Evolutionary conservation across 345 rosid species (phyloP), one percentile per base, ranked within the genome.

Genomic region (Populus simonii): DNA sequence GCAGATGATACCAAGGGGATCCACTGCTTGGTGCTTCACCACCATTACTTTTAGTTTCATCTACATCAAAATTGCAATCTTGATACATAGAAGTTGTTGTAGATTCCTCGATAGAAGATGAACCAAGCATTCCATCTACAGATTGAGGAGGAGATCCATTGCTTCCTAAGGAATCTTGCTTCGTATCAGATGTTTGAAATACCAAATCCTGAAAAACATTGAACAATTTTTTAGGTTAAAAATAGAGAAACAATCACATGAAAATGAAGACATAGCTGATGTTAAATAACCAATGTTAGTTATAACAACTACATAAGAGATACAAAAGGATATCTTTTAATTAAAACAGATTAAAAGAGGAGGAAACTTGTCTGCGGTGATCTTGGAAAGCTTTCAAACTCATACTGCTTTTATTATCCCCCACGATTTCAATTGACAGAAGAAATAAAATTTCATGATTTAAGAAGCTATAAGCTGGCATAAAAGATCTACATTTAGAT

Each of bases 1-100:
- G 89, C 74, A 96, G 87, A 45, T 89, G 91, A 83, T 96, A 96
- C 99, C 98, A 91, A 35, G 97, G 97, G 38, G 95, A 94, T 77
- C 87, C 93, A 45, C 92, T 86, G 85, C 80, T 80, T 78, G 97
- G 90, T 76, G 85, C 89, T 78, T 83, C 86, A 82, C 82, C 76
- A 7, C 88, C 89, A 61, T 85, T 89, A 89, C 81, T 80, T 78
- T 89, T 88, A 70, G 72, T 81, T 78, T 76, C 92, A 78, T 81
- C 86, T 75, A 76, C 83, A 73, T 66, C 74, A 83, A 57, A 74
- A 70, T 73, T 76, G 82, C 85, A 81, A 55, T 79, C 84, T 55
- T 78, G 63, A 78, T 66, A 31, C 23, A 55, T 66, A 13, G 79
- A 76, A 68, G 70, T 25, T 15, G 80, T 39, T n/a, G 72, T 71